These are phyloP conservation scores for Hypoxylon crocopeplum DNA, from an alignment of 495 filamentous ascomycete species.

Conservation along the genomic window DNA sequence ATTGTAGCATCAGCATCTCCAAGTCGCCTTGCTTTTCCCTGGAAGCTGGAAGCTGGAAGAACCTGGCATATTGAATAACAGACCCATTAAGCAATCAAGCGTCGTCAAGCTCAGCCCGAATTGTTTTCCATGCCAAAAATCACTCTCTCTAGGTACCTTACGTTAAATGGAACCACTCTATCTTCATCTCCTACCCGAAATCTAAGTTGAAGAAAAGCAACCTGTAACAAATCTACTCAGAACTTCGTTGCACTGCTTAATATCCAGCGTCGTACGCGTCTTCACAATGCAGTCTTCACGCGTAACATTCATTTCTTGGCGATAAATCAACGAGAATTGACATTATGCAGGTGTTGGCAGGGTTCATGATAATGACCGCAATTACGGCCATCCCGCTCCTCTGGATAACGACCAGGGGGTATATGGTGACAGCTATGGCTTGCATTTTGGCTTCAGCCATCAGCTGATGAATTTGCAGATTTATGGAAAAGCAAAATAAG, in stretches of 20 bases:
- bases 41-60: slow-evolving; percentile 1
- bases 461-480: slow-evolving; percentile 9
- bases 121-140: not conserved
- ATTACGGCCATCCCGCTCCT: slow-evolving; percentile 29
- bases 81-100: not conserved
- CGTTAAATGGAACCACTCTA: not conserved
- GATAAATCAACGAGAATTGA: not conserved
- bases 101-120: slow-evolving; percentile 1
- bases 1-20: slow-evolving; percentile 5
- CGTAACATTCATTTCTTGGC: slow-evolving; percentile 19
- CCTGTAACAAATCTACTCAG: not conserved
- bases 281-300: slow-evolving; percentile 13
- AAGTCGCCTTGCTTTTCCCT: slow-evolving; percentile 23
- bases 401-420: slow-evolving; percentile 5
- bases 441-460: slow-evolving; percentile 26
- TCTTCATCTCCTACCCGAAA: not conserved
- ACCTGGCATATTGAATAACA: slow-evolving; percentile 15
- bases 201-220: not conserved
- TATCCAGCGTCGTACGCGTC: slow-evolving; percentile 9
- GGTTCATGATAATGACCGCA: slow-evolving; percentile 4
- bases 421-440: slow-evolving; percentile 26
- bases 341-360: slow-evolving; percentile 4
- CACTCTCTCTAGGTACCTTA: not conserved
- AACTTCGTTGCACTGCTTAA: not conserved
- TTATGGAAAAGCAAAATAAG: slow-evolving; percentile 6